A percentile compares a stretch with the other conserved stretches of the same genome.
phyloP scores from a whole-genome alignment of 2,329 filamentous ascomycete species.

The Pseudogymnoascus sp. region DNA sequence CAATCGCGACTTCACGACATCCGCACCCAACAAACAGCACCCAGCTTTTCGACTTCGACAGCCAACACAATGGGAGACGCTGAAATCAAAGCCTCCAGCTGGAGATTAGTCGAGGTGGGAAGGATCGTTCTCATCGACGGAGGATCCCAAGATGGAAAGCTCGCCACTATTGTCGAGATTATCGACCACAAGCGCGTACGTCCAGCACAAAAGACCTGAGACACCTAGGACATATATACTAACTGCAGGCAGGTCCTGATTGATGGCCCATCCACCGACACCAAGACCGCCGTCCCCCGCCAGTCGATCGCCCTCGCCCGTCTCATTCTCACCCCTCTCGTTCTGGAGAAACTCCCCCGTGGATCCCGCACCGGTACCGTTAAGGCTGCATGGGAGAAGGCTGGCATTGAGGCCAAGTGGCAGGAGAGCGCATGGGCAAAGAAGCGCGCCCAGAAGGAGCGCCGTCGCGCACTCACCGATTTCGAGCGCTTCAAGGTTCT shows the following conservation, averaged over 20 bases:
- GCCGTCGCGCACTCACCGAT: slow-evolving; percentile 87
- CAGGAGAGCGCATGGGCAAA: slow-evolving; percentile 87
- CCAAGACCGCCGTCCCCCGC: slow-evolving; percentile 73
- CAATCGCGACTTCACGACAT: slow-evolving; percentile 9
- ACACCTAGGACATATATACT: slow-evolving; percentile 18
- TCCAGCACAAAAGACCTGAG: slow-evolving; percentile 28
- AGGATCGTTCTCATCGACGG: slow-evolving; percentile 86
- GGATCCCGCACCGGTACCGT: slow-evolving; percentile 74
- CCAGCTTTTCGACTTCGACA: slow-evolving; percentile 23
- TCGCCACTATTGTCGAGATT: slow-evolving; percentile 96
- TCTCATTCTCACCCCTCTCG: slow-evolving; percentile 81
- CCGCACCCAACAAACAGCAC: slow-evolving; percentile 10
- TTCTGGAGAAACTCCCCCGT: slow-evolving; percentile 78
- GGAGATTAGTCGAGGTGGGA: slow-evolving; percentile 98
- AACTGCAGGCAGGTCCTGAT: slow-evolving; percentile 67
- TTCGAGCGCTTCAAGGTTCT: slow-evolving; percentile 99
- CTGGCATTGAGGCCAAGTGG: slow-evolving; percentile 90
- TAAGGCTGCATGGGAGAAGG: slow-evolving; percentile 83
- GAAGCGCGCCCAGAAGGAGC: slow-evolving; percentile 77
- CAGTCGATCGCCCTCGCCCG: slow-evolving; percentile 76
- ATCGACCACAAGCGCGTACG: slow-evolving; percentile 99
- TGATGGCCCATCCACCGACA: slow-evolving; percentile 81
- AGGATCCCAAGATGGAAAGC: slow-evolving; percentile 72
- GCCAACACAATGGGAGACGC: slow-evolving; percentile 73
- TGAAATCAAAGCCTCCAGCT: slow-evolving; percentile 72